Percentiles rank a stretch among this genome's conserved stretches.
These are phyloP conservation scores for Daldinia bambusicola DNA, from an alignment of 495 filamentous ascomycete genomes.

Conservation along the genomic window DNA sequence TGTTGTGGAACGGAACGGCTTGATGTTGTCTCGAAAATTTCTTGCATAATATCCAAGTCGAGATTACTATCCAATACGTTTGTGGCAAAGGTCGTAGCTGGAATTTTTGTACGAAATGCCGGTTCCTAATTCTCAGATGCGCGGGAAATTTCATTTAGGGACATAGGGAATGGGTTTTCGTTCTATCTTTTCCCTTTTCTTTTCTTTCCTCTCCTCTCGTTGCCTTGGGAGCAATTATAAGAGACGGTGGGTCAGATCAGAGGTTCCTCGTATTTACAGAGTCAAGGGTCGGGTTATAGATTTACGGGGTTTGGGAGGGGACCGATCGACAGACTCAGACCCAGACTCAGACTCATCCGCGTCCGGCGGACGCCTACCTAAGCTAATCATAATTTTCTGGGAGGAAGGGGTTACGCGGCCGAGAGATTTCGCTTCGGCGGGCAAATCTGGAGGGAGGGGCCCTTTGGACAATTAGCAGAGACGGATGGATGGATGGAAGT, in stretches of 20 bases:
- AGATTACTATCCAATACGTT: background rate
- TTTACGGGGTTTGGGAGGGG: slow-evolving; percentile 28
- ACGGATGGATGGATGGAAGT: slow-evolving; percentile 12
- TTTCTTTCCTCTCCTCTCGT: slow-evolving; percentile 2
- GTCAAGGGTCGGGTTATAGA: slow-evolving; percentile 30
- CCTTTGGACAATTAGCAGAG: slow-evolving; percentile 9
- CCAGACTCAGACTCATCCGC: slow-evolving; percentile 6
- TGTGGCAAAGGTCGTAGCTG: background rate
- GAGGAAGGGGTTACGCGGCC: slow-evolving; percentile 20
- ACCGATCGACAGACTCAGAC: slow-evolving; percentile 3
- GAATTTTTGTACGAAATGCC: slow-evolving; percentile 30
- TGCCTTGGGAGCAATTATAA: slow-evolving; percentile 3
- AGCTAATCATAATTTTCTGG: slow-evolving; percentile 41
- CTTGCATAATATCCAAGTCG: background rate
- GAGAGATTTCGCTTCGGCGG: background rate
- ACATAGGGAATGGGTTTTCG: background rate
- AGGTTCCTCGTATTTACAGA: slow-evolving; percentile 5
- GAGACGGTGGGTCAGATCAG: slow-evolving; percentile 3
- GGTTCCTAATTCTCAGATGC: slow-evolving; percentile 11
- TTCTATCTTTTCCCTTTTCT: background rate
- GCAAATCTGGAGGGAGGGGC: background rate
- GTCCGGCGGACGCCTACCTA: slow-evolving; percentile 17
- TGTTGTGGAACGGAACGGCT: background rate
- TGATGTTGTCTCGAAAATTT: background rate
- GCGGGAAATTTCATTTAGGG: slow-evolving; percentile 11